Evolutionary conservation across 2,329 filamentous ascomycete genomes (phyloP), one percentile per base, ranked within the genome.

Genomic region (Alternaria burnsii): DNA sequence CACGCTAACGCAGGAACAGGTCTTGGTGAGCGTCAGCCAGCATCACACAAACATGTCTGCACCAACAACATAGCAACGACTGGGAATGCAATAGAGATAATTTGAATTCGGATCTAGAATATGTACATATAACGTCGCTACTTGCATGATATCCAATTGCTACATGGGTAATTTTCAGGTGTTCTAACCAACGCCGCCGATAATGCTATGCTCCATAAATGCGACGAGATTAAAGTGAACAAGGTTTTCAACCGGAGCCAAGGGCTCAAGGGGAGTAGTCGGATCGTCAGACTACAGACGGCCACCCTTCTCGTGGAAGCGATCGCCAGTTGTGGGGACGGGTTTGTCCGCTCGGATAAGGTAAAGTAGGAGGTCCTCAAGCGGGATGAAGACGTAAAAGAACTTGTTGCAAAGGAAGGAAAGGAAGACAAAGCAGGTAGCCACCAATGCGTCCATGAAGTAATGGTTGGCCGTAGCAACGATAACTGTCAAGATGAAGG

Each of bases 381-480:
- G 66, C 0, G 85, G 85, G 5, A 86, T 73, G 12, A 87, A 78
- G 10, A 83, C 76, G 50, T 83, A 77, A 71, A 85, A 84, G 22
- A 86, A 65, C 56, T 80, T 78, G 70, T 87, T 87, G 63, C 78
- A 79, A 5, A 79, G 47, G 64, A 85, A 86, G 3, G 81, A 80
- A 12, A 85, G 48, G 5, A 79, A 74, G 3, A 84, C 83, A 20
- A 83, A 84, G 58, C 80, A 75, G 1, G 81, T 81, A 12, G 84
- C 84, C 6, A 84, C 80, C 16, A 82, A 69, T 0, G 85, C 85
- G 68, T 87, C 85, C 58, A 87, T 78, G 77, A 82, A 86, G 73
- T 86, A 90, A 70, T 87, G 87, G 68, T 89, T 89, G 34, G 86
- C 87, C 0, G 87, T 89, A 16, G 86, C 84, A 28, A 89, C 83